A percentile compares a stretch with the other conserved stretches of the same genome.
These are phyloP conservation scores for Capsella rubella DNA, from an alignment of 441 rosid genomes.

Conservation along the genomic window DNA sequence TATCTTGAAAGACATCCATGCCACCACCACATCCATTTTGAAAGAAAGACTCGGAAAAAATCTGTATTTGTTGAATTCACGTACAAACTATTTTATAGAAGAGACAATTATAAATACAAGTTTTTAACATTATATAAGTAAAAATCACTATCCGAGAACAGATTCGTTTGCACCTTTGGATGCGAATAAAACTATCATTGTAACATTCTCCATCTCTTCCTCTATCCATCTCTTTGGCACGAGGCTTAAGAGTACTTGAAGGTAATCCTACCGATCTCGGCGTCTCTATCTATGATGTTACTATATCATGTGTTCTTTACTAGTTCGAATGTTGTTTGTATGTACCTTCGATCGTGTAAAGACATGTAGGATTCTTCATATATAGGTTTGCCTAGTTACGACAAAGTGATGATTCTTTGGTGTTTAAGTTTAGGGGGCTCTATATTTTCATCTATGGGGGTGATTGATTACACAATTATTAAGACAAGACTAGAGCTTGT, in stretches of 20 bases:
- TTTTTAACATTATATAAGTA: no score
- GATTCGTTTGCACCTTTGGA: no score
- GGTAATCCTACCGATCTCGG: slow-evolving; percentile 31
- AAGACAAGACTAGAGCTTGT: no score
- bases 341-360: background rate
- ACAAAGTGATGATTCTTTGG: background rate
- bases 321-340: background rate
- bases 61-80: no score
- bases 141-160: no score
- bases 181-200: no score
- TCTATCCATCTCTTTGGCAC: slow-evolving; percentile 9
- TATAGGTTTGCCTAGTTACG: background rate
- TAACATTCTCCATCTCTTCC: background rate
- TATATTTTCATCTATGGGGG: background rate
- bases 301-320: slow-evolving; percentile 9
- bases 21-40: no score
- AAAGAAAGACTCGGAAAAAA: no score
- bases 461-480: no score
- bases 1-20: background rate
- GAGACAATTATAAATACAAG: no score
- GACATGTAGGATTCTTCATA: background rate
- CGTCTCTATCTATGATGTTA: background rate
- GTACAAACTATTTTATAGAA: no score
- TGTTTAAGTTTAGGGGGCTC: background rate
- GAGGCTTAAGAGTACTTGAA: slow-evolving; percentile 8